phyloP scores from a whole-genome alignment of 805 yeast species.

The Ogataea henricii region DNA sequence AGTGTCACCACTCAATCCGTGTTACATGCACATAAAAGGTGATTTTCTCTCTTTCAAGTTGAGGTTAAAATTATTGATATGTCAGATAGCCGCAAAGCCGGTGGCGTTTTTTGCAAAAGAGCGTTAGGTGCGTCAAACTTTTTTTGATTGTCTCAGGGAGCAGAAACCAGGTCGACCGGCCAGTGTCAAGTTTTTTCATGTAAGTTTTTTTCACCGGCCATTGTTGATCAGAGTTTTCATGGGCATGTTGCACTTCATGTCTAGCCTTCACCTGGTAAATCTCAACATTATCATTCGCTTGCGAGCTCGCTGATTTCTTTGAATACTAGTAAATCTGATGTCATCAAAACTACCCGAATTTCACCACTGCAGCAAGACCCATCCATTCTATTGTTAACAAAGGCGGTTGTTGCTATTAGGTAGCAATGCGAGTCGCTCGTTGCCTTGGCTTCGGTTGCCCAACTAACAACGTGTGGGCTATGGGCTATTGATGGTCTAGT shows the following conservation, averaged over 20 bases:
- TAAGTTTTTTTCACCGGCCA: too few relatives aligned
- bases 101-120: not conserved
- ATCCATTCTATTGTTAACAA: not conserved
- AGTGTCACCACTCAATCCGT: not conserved
- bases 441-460: not conserved
- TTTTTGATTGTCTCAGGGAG: not conserved
- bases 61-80: not conserved
- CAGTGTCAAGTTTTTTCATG: too few relatives aligned
- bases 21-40: not conserved
- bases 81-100: conserved; percentile 2
- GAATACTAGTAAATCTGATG: too few relatives aligned
- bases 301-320: too few relatives aligned
- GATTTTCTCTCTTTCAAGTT: not conserved
- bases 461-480: not conserved
- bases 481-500: not conserved
- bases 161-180: not conserved
- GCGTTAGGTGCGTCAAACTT: too few relatives aligned
- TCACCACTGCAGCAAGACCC: not conserved
- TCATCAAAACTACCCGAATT: not conserved
- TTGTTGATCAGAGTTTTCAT: too few relatives aligned
- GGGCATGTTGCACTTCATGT: too few relatives aligned
- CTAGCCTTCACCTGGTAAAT: too few relatives aligned
- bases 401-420: not conserved
- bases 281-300: not conserved
- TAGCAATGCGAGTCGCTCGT: not conserved